Percentiles rank a stretch among this genome's conserved stretches.
These are phyloP conservation scores for Xylaria telfairii DNA, from an alignment of 495 filamentous ascomycete genomes.

Conservation along the genomic window DNA sequence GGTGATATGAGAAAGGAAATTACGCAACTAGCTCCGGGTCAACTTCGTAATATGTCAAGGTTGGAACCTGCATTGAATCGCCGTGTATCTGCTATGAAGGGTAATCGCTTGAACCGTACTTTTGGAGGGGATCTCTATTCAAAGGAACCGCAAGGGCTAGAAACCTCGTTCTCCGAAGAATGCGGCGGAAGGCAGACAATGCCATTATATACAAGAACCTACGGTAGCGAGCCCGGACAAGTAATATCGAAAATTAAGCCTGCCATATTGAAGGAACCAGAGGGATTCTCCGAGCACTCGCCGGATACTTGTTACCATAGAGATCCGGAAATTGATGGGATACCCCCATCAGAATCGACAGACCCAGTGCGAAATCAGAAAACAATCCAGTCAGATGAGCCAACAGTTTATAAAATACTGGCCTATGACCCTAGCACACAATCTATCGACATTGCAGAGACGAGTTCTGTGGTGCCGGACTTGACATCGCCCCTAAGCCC, in stretches of 20 bases:
- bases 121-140: constrained; percentile 40
- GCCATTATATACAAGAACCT: constrained; percentile 37
- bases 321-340: constrained; percentile 37
- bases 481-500: constrained; percentile 54
- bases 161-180: constrained; percentile 45
- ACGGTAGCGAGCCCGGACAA: constrained; percentile 30
- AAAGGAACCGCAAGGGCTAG: constrained; percentile 44
- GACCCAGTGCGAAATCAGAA: constrained; percentile 18
- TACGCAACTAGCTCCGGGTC: constrained; percentile 40
- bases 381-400: constrained; percentile 31
- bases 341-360: constrained; percentile 22
- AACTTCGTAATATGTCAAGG: constrained; percentile 27
- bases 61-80: constrained; percentile 40
- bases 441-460: constrained; percentile 65
- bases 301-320: constrained; percentile 29
- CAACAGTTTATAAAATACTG: constrained; percentile 70
- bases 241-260: constrained; percentile 6
- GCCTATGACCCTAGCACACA: constrained; percentile 73
- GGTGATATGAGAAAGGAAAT: not conserved
- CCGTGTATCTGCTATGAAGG: constrained; percentile 20
- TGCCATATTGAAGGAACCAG: not conserved
- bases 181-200: constrained; percentile 33
- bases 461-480: constrained; percentile 62
- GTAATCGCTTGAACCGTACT: constrained; percentile 16
- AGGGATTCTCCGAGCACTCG: constrained; percentile 15